phyloP scores from a whole-genome alignment of 2,329 filamentous ascomycete species.

The Epichloe baconii region DNA sequence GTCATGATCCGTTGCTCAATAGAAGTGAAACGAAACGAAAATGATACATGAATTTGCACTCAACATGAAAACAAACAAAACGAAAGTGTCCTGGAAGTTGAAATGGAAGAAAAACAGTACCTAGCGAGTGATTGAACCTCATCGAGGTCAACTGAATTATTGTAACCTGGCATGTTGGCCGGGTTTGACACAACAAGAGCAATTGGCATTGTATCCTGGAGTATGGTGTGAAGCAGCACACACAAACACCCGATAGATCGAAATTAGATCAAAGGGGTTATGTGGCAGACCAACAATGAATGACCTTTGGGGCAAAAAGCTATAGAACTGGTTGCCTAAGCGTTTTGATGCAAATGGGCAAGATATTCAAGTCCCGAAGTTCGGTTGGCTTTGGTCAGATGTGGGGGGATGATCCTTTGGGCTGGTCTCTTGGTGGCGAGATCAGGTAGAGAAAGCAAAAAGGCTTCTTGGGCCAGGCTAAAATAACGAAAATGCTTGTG shows the following conservation, averaged over 20 bases:
- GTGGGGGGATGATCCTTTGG: conserved; percentile 2
- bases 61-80: conserved; percentile 12
- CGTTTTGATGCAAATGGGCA: conserved; percentile 14
- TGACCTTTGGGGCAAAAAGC: conserved; percentile 10
- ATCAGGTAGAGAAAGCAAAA: conserved; percentile 10
- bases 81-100: conserved; percentile 27
- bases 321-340: conserved; percentile 1
- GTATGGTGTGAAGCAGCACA: conserved; percentile 2
- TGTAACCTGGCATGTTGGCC: conserved; percentile 41
- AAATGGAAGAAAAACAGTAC: conserved; percentile 42
- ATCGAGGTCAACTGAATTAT: conserved; percentile 39
- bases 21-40: conserved; percentile 16
- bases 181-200: conserved; percentile 33
- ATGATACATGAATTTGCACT: conserved; percentile 8
- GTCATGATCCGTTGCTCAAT: neutral
- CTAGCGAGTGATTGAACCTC: conserved; percentile 48
- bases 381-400: conserved; percentile 9
- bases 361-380: conserved; percentile 12
- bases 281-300: neutral
- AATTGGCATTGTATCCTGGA: conserved; percentile 29
- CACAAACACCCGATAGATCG: conserved; percentile 2
- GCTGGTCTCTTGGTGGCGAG: conserved; percentile 9
- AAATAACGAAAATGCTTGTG: conserved; percentile 6
- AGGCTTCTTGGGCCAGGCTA: conserved; percentile 7
- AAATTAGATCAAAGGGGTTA: conserved; percentile 3